A percentile compares a stretch with the other conserved stretches of the same genome.
Conservation (phyloP, 1,139 yeast species). For the Kodamaea sp. region DNA sequence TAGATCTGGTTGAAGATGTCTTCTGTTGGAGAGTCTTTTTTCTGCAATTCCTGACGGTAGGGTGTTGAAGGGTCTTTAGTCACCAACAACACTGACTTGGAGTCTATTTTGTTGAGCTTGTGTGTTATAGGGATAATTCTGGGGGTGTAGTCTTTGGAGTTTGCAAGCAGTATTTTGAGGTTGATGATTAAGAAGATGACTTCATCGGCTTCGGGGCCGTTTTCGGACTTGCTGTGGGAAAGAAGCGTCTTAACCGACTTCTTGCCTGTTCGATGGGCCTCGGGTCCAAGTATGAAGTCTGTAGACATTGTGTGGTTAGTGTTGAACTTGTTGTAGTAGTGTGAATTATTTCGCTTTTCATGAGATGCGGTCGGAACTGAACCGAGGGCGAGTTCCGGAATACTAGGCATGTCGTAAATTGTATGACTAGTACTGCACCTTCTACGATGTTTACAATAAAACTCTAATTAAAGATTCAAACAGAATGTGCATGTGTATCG, state of each 20-base stretch:
- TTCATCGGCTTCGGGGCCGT: constrained; percentile 22
- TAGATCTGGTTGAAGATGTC: constrained; percentile 59
- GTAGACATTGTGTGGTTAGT: constrained; percentile 2
- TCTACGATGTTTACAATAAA: too few relatives aligned
- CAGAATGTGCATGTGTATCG: too few relatives aligned
- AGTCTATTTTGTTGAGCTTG: constrained; percentile 47
- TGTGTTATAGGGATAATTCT: constrained; percentile 64
- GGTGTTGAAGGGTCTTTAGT: constrained; percentile 68
- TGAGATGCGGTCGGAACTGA: constrained; percentile 1
- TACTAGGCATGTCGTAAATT: too few relatives aligned
- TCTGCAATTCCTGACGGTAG: constrained; percentile 49
- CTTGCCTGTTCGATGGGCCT: constrained; percentile 23
- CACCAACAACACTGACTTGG: constrained; percentile 55
- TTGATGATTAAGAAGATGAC: constrained; percentile 56
- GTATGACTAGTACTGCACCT: too few relatives aligned
- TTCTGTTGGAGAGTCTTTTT: constrained; percentile 54
- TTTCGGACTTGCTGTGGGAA: constrained; percentile 26
- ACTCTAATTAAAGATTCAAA: too few relatives aligned
- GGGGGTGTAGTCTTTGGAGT: constrained; percentile 58
- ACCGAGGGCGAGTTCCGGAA: too few relatives aligned
- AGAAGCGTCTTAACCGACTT: constrained; percentile 40
- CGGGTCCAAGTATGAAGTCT: constrained; percentile 31
- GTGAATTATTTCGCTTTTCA: neutral
- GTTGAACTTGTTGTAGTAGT: neutral
- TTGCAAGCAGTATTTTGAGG: constrained; percentile 49